These are phyloP conservation scores for Kodamaea jinghongensis DNA, from an alignment of 805 yeast species.

Conservation along the genomic window DNA sequence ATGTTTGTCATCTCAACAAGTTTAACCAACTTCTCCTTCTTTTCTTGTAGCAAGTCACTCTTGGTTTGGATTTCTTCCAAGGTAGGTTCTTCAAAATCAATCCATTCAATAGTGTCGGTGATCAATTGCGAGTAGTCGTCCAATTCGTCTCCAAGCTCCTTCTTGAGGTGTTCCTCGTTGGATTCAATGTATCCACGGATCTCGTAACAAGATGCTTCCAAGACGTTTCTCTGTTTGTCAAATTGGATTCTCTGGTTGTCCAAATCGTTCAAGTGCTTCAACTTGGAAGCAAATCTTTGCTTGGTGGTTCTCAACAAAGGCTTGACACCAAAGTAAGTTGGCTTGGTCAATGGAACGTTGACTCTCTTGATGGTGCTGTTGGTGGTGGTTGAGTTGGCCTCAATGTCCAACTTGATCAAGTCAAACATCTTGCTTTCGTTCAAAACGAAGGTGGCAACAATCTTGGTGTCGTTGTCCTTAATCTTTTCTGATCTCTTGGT, in stretches of 20 bases:
- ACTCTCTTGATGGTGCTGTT: constrained; percentile 18
- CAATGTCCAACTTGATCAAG: constrained; percentile 42
- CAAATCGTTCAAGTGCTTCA: constrained; percentile 49
- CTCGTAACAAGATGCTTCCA: constrained; percentile 73
- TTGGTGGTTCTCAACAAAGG: constrained; percentile 41
- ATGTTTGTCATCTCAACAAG: constrained; percentile 42
- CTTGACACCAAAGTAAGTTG: constrained; percentile 41
- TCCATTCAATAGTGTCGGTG: constrained; percentile 64
- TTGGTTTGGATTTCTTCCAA: constrained; percentile 26
- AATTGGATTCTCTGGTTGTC: constrained; percentile 55
- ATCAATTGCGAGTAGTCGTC: constrained; percentile 28
- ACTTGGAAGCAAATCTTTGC: constrained; percentile 42
- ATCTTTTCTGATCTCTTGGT: constrained; percentile 28
- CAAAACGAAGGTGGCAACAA: constrained; percentile 43
- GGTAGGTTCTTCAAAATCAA: constrained; percentile 59
- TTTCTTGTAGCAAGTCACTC: constrained; percentile 17
- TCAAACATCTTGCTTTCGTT: constrained; percentile 51
- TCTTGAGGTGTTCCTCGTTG: constrained; percentile 37
- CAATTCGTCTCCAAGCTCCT: constrained; percentile 40
- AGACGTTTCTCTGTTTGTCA: constrained; percentile 60
- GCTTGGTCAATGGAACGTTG: constrained; percentile 38
- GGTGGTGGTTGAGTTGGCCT: constrained; percentile 19
- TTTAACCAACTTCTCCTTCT: constrained; percentile 25
- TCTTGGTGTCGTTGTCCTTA: constrained; percentile 24
- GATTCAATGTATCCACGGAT: constrained; percentile 60